Base-by-base conservation (phyloP, 495 filamentous ascomycete species). In the Elasticomyces elasticus region DNA sequence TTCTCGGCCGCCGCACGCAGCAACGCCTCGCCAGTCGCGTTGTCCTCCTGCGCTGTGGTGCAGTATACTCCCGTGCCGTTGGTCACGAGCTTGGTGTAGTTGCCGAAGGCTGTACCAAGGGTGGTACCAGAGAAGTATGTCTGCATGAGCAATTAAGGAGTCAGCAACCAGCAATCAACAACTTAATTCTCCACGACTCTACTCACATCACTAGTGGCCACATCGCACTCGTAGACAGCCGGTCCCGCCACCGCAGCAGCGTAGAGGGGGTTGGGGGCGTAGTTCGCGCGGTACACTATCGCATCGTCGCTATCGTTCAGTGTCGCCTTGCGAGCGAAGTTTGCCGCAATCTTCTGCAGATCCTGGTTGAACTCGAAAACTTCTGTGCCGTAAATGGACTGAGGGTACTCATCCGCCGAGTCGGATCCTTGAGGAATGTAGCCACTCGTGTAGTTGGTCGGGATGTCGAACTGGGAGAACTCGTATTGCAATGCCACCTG, bases 401-500 rank as follows among this genome's bases (percentile, higher is more conserved):
- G 62, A 0, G 85, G 84, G 61, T 85, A 88, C 54, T 83, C 62
- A 44, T 72, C 61, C 1, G 84, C 80, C 25, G 30, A 45, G 6
- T 66, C 56, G 1, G 76, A 66, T 5, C 84, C 84, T 60, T 78
- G 77, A 0, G 82, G 74, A 22, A 87, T 68, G 59, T 88, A 89
- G 15, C 82, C 80, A 0, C 83, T 84, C 2, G 76, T 72, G 56
- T 75, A 85, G 67, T 82, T 82, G 12, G 55, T 61, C 2, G 82
- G 79, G 37, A 85, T 82, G 66, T 87, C 82, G 12, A 85, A 79
- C 4, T 76, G 72, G 60, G 87, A 83, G 49, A 89, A 77, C 63
- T 87, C 84, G 56, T 86, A 85, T 65, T 88, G 84, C 47, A 87
- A 68, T 0, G 79, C 85, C 1, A 86, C 83, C 55, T 87, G 85